These are phyloP conservation scores for Candida ascalaphidarum DNA, from an alignment of 805 yeast genomes.

Conservation along the genomic window DNA sequence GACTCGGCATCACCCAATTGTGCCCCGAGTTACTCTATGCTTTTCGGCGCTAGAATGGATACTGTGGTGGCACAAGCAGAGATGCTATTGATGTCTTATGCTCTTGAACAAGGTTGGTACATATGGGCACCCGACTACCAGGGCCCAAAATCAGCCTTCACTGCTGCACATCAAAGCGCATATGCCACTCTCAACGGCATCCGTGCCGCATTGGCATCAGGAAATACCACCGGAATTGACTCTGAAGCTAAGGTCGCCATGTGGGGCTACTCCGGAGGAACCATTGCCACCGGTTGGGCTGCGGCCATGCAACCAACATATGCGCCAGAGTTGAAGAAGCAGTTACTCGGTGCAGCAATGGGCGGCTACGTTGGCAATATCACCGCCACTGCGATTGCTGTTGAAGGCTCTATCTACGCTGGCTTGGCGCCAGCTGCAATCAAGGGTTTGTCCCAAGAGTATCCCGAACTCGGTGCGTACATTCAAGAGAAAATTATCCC, in stretches of 20 bases:
- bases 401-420: constrained; percentile 17
- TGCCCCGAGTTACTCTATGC: constrained; percentile 18
- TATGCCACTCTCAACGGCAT: constrained; percentile 21
- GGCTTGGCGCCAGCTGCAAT: constrained; percentile 22
- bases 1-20: constrained; percentile 19
- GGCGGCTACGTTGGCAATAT: constrained; percentile 30
- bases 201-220: constrained; percentile 15
- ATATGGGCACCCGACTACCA: constrained; percentile 27
- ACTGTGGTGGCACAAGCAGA: constrained; percentile 10
- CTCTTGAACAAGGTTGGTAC: constrained; percentile 20
- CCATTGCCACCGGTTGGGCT: constrained; percentile 1
- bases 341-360: constrained; percentile 21
- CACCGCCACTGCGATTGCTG: constrained; percentile 14
- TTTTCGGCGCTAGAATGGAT: constrained; percentile 6
- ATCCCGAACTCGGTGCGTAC: constrained; percentile 15
- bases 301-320: neutral
- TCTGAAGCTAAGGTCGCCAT: constrained; percentile 7
- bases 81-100: constrained; percentile 5
- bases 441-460: constrained; percentile 22
- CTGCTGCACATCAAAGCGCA: constrained; percentile 23
- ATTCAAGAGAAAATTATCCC: constrained; percentile 2
- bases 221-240: constrained; percentile 10
- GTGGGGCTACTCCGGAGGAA: constrained; percentile 1
- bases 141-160: constrained; percentile 22
- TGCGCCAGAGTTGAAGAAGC: constrained; percentile 1